Conservation (phyloP, 129 eudicot species). For the Cynara cardunculus region DNA sequence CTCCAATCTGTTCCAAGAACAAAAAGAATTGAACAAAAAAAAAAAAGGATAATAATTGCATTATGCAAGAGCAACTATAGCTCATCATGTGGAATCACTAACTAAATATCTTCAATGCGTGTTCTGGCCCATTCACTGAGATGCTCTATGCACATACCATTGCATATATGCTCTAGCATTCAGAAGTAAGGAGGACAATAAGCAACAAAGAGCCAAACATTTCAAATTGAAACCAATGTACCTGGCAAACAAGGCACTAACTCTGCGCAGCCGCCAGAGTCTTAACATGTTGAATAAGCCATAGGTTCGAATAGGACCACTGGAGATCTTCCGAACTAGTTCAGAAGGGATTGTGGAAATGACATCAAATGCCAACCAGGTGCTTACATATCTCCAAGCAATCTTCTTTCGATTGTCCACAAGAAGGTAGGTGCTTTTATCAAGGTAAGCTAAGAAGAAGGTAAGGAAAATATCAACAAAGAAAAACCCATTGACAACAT, state of each 20-base stretch:
- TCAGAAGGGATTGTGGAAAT: constrained; percentile 88
- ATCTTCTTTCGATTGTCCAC: constrained; percentile 69
- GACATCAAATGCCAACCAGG: constrained; percentile 78
- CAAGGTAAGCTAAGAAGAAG: constrained; percentile 84
- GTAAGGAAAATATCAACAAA: constrained; percentile 74
- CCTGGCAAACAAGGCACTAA: constrained; percentile 76
- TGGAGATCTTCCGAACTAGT: constrained; percentile 51
- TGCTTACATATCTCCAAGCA: constrained; percentile 67
- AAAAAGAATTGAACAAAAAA: neutral
- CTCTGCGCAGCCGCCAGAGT: constrained; percentile 96
- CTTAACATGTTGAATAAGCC: constrained; percentile 92
- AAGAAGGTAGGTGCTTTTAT: constrained; percentile 60
- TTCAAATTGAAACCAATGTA: constrained; percentile 15
- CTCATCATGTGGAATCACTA: neutral
- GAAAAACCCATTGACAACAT: constrained; percentile 75
- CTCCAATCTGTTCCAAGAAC: constrained; percentile 63
- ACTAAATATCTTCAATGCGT: neutral
- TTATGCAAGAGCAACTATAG: neutral
- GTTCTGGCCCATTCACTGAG: too few species aligned
- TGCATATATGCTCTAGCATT: neutral
- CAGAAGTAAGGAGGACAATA: neutral
- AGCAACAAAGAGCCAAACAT: neutral
- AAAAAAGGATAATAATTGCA: neutral
- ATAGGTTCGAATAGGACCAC: constrained; percentile 47
- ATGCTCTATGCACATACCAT: too few species aligned